Evolutionary conservation across 1,284 basidiomycete species (phyloP).

Genomic region (Peniophora sp.): DNA sequence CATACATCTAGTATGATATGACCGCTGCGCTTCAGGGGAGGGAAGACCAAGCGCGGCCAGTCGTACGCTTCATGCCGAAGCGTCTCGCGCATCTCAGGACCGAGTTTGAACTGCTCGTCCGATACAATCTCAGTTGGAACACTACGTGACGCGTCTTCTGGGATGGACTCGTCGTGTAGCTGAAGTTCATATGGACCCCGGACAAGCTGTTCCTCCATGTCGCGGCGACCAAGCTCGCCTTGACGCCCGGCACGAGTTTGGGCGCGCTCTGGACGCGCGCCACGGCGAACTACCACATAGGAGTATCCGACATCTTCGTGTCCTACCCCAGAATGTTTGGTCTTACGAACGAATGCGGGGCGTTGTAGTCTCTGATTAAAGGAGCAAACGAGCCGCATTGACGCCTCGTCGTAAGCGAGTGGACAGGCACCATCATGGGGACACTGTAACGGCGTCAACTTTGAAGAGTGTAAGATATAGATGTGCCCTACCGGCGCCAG

Average conservation of each 20-base stretch:
- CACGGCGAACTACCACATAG: conserved; percentile 85
- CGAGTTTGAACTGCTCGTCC: conserved; percentile 10
- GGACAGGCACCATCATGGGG: conserved; percentile 90
- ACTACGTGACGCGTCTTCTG: neutral
- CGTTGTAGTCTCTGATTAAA: conserved; percentile 86
- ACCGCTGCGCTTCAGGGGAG: conserved; percentile 87
- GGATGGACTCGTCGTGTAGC: conserved; percentile 30
- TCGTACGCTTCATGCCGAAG: conserved; percentile 62
- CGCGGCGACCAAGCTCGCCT: conserved; percentile 45
- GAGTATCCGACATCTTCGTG: conserved; percentile 87
- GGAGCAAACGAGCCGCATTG: conserved; percentile 55
- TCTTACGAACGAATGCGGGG: conserved; percentile 78
- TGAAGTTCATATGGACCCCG: conserved; percentile 24
- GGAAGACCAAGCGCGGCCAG: conserved; percentile 89
- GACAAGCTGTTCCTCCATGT: conserved; percentile 16
- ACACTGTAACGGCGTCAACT: conserved; percentile 45
- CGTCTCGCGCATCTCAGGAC: conserved; percentile 34
- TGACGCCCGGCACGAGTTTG: conserved; percentile 50
- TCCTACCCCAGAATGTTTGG: conserved; percentile 77
- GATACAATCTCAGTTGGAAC: neutral
- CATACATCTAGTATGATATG: conserved; percentile 94
- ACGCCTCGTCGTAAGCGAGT: conserved; percentile 43
- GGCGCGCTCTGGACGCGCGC: conserved; percentile 48
- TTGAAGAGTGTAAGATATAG: conserved; percentile 11
- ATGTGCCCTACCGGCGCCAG: conserved; percentile 63